Base-by-base conservation (phyloP, 768 basidiomycete species). In the Hortiboletus campestris region DNA sequence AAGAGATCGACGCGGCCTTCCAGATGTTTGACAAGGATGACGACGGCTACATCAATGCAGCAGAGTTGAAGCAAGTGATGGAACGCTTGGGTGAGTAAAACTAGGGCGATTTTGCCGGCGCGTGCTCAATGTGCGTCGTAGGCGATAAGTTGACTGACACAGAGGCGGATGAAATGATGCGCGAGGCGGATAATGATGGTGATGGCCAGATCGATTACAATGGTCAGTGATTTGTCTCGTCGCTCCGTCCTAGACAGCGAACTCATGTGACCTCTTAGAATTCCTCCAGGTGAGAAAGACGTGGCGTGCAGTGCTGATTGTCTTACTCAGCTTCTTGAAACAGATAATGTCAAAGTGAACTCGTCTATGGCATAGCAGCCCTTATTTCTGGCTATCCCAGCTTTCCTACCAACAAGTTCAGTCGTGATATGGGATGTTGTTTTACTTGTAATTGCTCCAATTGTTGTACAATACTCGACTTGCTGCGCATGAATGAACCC, bases 1-100 rank as follows among this genome's bases (percentile, higher is more conserved):
- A 94, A 72, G 95, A 97, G 76, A 90, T 98, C 74, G 86, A 84
- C 71, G 91, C 95, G 78, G 96, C 96, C 25, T 98, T 98, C 84
- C 90, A 89, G 74, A 92, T 94, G 51, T 97, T 97, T 66, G 95
- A 98, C 75, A 94, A 92, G 83, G 92, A 98, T 67, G 90, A 89
- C 12, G 94, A 93, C 65, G 95, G 94, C 16, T 89, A 79, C 67
- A 97, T 98, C 74, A 87, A 81, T 35, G 84, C 89, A 6, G 85
- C 85, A 2, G 95, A 98, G 78, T 74, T 97, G 71, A 81, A 86
- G 68, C 86, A 89, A 64, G 92, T 96, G 64, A 96, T 98, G 95
- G 88, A 82, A 59, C 92, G 85, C 70, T 80, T 97, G 55, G 89
- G 92, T 89, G 63, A 50, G 84, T 67, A 29, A 34, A 8, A 8